Percentiles rank a stretch among this genome's conserved stretches.
Conservation (phyloP, 163 green algal species). For the Chlamydomonas reinhardtii region DNA sequence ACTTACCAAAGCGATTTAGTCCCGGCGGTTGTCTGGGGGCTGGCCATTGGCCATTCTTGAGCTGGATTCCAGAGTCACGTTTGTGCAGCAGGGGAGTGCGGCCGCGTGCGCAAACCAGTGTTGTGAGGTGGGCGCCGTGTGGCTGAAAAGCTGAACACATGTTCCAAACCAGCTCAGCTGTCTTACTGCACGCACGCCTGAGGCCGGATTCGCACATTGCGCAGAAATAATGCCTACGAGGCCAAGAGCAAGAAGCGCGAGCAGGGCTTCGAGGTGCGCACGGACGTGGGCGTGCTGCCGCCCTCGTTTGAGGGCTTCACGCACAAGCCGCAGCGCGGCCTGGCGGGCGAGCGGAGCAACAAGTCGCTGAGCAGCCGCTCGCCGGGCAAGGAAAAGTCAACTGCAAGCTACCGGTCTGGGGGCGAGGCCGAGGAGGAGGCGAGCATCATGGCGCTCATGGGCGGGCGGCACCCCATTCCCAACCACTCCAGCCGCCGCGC, state of each 20-base stretch:
- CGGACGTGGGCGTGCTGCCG: neutral
- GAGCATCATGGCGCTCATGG: slow-evolving; percentile 7
- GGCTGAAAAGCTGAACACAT: too few relatives aligned
- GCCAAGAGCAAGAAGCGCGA: slow-evolving; percentile 4
- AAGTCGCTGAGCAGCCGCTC: neutral
- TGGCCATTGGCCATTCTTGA: too few relatives aligned
- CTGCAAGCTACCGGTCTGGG: slow-evolving; percentile 15
- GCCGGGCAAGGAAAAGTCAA: slow-evolving; percentile 8
- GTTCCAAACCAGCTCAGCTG: too few relatives aligned
- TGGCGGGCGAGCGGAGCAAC: neutral
- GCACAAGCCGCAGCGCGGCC: neutral
- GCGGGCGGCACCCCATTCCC: neutral
- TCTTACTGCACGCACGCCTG: neutral
- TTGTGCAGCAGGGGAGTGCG: too few relatives aligned
- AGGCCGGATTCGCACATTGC: too few relatives aligned
- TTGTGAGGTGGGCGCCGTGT: too few relatives aligned
- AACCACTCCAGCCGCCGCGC: neutral
- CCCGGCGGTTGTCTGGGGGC: too few relatives aligned
- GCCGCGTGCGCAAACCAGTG: too few relatives aligned
- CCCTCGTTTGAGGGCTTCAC: slow-evolving; percentile 3
- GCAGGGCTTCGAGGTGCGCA: slow-evolving; percentile 29
- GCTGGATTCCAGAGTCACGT: too few relatives aligned
- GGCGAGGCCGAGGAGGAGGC: slow-evolving; percentile 27
- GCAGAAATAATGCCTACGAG: slow-evolving; percentile 31
- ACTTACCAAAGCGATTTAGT: too few relatives aligned